Conservation (phyloP, 176 grass and related monocot species). For the Zoysia japonica region DNA sequence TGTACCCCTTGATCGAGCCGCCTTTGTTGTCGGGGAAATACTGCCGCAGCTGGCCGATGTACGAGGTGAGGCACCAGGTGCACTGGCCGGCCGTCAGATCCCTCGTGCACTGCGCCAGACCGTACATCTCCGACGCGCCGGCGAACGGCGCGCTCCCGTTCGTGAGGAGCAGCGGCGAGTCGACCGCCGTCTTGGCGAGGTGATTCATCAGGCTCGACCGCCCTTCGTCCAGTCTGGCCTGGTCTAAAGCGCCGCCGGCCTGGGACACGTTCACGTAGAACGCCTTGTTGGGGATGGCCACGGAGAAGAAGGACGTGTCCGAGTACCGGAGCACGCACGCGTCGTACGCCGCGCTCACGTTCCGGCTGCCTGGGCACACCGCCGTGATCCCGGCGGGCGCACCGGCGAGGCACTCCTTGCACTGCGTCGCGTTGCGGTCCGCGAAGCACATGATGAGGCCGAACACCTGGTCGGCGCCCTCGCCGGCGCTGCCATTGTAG, state of each 20-base stretch:
- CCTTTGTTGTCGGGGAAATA: background rate
- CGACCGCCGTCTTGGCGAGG: background rate
- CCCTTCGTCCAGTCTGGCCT: background rate
- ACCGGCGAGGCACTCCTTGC: background rate
- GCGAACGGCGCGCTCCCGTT: constrained; percentile 1
- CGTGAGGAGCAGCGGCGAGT: background rate
- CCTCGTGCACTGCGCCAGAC: constrained; percentile 57
- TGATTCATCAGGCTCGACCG: background rate
- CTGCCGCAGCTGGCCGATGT: background rate
- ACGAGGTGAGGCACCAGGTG: background rate
- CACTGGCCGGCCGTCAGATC: constrained; percentile 37
- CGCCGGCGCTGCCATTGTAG: constrained; percentile 7
- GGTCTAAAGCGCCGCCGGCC: no score
- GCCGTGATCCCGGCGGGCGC: background rate
- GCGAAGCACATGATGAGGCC: constrained; percentile 43
- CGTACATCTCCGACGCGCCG: constrained; percentile 16
- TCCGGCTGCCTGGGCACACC: constrained; percentile 20
- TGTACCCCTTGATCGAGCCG: constrained; percentile 26
- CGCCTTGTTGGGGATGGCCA: no score
- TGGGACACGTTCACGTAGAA: no score
- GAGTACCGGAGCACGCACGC: constrained; percentile 58
- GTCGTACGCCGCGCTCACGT: background rate
- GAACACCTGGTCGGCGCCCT: constrained; percentile 12
- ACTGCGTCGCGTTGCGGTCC: constrained; percentile 2
- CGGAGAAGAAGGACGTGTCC: background rate